Base-by-base conservation (phyloP, 176 grass and related monocot genomes). In the Eragrostis curvula region DNA sequence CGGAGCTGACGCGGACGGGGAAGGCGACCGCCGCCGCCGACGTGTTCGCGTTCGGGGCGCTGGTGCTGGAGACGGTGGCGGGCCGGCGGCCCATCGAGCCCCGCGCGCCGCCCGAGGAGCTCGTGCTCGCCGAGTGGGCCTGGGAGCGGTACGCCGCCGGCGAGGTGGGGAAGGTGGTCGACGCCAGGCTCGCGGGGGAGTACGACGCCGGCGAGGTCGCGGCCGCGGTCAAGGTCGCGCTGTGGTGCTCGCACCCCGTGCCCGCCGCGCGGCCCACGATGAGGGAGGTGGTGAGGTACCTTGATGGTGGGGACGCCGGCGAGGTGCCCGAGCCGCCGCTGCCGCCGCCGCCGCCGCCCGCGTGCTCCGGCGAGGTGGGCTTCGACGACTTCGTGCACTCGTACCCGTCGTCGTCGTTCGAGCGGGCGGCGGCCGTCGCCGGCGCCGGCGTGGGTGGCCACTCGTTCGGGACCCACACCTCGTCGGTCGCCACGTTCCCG, bases 331-430 rank as follows among this genome's bases (percentile, higher is more conserved):
- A 81, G 61, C 75, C 88, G 3, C 79, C 78, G 21, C 79, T 70
- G 0, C 85, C 87, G 51, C 85, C 87, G 24, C 70, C 82, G 0
- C 56, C 39, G 0, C 78, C 62, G 32, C 77, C 79, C 3, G 84
- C 75, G 48, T 76, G 41, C 55, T 73, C 87, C 10, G 86, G 87
- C 17, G 79, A 89, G 62, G 74, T 75, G 0, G 84, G 94, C 8
- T 94, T 90, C 78, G 87, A 94, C 21, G 91, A 94, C 86, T 97
- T 97, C 73, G 23, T 90, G 85, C 94, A 92, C 75, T 97, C 87
- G 53, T 94, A 88, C 89, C 89, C 91, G 1, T 88, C 94, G 17
- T 92, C 85, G n/a, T 97, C 94, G 39, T 90, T 89, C 66, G 91
- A 90, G 70, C 89, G 75, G 46, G 81, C 66, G 46, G 81, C 66